These are phyloP conservation scores for Melanogaster broomeanus DNA, from an alignment of 768 basidiomycete species.

Conservation along the genomic window DNA sequence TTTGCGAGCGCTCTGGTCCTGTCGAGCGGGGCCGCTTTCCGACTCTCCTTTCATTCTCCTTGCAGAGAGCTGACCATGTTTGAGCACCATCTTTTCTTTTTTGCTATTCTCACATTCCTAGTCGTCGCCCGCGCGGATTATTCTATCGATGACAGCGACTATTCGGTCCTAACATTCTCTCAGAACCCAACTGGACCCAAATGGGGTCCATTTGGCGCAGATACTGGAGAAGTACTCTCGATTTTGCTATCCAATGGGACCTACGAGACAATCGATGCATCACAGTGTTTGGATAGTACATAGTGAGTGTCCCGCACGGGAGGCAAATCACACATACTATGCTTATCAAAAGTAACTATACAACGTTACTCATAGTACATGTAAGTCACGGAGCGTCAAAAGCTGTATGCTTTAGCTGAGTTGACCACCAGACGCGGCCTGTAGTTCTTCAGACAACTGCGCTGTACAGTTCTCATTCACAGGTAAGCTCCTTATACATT, in stretches of 20 bases:
- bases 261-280: slow-evolving; percentile 19
- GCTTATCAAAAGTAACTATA: neutral
- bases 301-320: slow-evolving; percentile 18
- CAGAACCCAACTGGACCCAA: slow-evolving; percentile 27
- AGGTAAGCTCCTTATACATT: slow-evolving; percentile 5
- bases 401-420: neutral
- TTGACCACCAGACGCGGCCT: slow-evolving; percentile 22
- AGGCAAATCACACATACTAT: neutral
- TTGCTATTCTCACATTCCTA: slow-evolving; percentile 1
- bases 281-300: slow-evolving; percentile 26
- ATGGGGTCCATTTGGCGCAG: slow-evolving; percentile 27
- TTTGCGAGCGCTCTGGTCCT: neutral
- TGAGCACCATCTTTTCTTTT: neutral
- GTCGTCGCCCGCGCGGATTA: slow-evolving; percentile 24
- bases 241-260: slow-evolving; percentile 28
- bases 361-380: slow-evolving; percentile 17
- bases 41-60: too few relatives aligned
- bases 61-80: slow-evolving; percentile 16
- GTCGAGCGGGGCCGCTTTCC: too few relatives aligned
- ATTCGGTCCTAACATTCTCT: slow-evolving; percentile 24
- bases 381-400: slow-evolving; percentile 10
- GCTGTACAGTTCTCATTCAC: slow-evolving; percentile 26
- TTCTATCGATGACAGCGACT: slow-evolving; percentile 29
- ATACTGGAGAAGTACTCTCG: slow-evolving; percentile 18
- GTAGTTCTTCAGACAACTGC: slow-evolving; percentile 23